Evolutionary conservation across 192 early-diverging fungal genomes (phyloP).

Genomic region (Diversispora epigaea): DNA sequence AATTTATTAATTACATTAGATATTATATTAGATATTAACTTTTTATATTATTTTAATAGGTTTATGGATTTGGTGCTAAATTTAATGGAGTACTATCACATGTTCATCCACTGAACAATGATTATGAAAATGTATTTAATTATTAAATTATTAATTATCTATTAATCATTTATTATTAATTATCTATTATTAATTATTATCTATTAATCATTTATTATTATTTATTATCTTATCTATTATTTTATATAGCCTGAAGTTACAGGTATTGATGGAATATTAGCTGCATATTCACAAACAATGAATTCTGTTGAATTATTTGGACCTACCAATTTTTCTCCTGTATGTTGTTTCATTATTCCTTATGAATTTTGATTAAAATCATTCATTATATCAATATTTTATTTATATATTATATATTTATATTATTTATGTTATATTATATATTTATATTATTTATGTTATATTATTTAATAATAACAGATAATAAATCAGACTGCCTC

Average conservation of each 20-base stretch:
- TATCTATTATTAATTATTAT: not conserved
- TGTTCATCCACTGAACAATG: slow-evolving; percentile 48
- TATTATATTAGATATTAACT: too few species aligned
- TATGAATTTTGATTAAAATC: too few species aligned
- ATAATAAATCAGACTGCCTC: slow-evolving; percentile 11
- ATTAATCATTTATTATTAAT: not conserved
- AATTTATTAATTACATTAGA: too few species aligned
- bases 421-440: not conserved
- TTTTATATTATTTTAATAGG: too few species aligned
- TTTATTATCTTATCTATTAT: not conserved
- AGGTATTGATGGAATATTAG: slow-evolving; percentile 53
- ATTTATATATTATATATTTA: not conserved
- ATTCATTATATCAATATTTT: not conserved
- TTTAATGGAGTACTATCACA: slow-evolving; percentile 45
- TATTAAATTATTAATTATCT: not conserved
- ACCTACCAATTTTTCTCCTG: slow-evolving; percentile 32
- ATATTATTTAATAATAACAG: slow-evolving; percentile 2
- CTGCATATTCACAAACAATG: slow-evolving; percentile 44
- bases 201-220: not conserved
- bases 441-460: not conserved
- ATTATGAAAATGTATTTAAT: slow-evolving; percentile 34
- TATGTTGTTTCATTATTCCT: slow-evolving; percentile 49
- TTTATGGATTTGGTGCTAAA: slow-evolving; percentile 58
- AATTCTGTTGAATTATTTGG: slow-evolving; percentile 41
- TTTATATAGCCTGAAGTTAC: slow-evolving; percentile 49